Conservation (phyloP, 1,284 basidiomycete genomes). For the Trichosporon sp. region DNA sequence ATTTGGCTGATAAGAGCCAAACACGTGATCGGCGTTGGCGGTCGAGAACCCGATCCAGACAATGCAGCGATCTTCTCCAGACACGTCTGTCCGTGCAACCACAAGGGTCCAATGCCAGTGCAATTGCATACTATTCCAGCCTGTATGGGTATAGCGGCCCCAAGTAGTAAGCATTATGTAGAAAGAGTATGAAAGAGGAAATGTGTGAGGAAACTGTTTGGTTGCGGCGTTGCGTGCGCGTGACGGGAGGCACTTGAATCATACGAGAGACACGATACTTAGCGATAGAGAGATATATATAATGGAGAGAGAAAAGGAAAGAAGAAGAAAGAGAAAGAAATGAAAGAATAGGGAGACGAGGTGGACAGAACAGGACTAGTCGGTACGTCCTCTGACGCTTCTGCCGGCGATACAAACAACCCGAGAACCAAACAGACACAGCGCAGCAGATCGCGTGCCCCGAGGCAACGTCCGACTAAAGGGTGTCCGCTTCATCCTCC, state of each 20-base stretch:
- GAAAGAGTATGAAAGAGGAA: constrained; percentile 17
- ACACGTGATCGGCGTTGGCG: constrained; percentile 4
- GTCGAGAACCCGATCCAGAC: neutral
- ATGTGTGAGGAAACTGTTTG: neutral
- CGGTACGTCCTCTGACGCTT: neutral
- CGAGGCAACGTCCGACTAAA: neutral
- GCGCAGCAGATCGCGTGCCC: neutral
- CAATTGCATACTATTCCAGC: constrained; percentile 19
- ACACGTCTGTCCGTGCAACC: constrained; percentile 16
- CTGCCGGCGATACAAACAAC: neutral
- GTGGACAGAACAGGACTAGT: neutral
- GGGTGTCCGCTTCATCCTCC: neutral
- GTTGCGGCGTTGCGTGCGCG: constrained; percentile 4
- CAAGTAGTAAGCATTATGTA: constrained; percentile 20
- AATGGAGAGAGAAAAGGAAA: neutral
- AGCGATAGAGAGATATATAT: constrained; percentile 17
- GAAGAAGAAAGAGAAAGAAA: neutral
- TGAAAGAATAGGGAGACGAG: constrained; percentile 1
- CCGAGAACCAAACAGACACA: neutral
- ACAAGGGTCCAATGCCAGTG: constrained; percentile 11
- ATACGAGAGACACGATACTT: constrained; percentile 20
- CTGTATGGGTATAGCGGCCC: constrained; percentile 18
- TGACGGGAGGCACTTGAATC: constrained; percentile 18
- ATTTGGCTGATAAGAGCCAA: constrained; percentile 4
- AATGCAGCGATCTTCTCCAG: neutral